Evolutionary conservation across 345 rosid species (phyloP).

Genomic region (Cardiospermum halicacabum): DNA sequence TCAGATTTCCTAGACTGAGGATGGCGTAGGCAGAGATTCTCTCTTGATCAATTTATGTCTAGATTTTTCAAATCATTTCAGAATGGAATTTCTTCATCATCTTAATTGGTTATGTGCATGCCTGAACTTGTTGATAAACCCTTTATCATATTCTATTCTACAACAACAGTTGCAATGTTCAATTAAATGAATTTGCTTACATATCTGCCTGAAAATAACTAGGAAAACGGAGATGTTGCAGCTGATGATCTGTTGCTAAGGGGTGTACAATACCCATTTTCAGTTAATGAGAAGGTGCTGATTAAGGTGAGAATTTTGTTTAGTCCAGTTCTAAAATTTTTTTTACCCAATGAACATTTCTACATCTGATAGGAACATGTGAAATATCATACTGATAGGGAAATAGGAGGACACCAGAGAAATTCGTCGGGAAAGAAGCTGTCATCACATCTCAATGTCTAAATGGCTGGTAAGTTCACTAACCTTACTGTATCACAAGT

Average conservation of each 20-base stretch:
- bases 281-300: conserved; percentile 89
- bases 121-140: not conserved
- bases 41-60: not conserved
- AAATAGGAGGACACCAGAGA: conserved; percentile 89
- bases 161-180: not conserved
- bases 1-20: not conserved
- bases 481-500: not conserved
- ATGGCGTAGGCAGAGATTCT: not conserved
- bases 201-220: conserved; percentile 11
- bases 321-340: not conserved
- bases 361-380: conserved; percentile 10
- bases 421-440: conserved; percentile 97
- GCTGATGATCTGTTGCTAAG: conserved; percentile 59
- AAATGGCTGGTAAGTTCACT: conserved; percentile 82
- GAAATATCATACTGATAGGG: conserved; percentile 52
- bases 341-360: not conserved
- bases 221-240: conserved; percentile 78
- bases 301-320: conserved; percentile 55
- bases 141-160: not conserved
- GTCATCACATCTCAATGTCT: conserved; percentile 93
- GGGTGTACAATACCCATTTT: conserved; percentile 87
- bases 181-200: not conserved
- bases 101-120: not conserved
- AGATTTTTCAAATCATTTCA: not conserved
- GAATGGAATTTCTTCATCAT: not conserved